Evolutionary conservation across 1,139 yeast species (phyloP).

Genomic region (Suhomyces yuchorum): DNA sequence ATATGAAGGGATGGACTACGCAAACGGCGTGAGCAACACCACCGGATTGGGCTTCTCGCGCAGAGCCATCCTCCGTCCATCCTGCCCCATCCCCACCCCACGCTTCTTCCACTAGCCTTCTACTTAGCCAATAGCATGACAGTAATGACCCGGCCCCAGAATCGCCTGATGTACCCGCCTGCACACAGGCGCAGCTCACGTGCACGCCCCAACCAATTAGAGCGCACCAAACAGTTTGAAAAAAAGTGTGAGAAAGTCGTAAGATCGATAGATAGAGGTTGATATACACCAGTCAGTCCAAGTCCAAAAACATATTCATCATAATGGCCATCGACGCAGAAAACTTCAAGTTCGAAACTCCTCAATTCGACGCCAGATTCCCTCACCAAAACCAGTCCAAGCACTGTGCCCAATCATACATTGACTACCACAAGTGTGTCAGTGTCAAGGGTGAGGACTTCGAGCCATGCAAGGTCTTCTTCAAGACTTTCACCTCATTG

Average conservation of each 20-base stretch:
- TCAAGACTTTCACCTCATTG: constrained; percentile 84
- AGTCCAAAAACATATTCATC: constrained; percentile 9
- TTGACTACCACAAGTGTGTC: constrained; percentile 97
- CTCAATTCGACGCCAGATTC: constrained; percentile 90
- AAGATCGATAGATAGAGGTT: constrained; percentile 12
- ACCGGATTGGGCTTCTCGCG: too few relatives aligned
- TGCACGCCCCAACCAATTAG: constrained; percentile 15
- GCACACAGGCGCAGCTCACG: constrained; percentile 7
- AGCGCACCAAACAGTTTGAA: constrained; percentile 14
- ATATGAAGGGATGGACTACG: constrained; percentile 19
- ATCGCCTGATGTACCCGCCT: constrained; percentile 1
- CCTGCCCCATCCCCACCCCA: neutral
- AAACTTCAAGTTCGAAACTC: constrained; percentile 66
- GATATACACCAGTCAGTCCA: constrained; percentile 2
- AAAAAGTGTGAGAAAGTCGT: constrained; percentile 16
- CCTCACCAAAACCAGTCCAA: constrained; percentile 97
- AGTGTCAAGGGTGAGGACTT: constrained; percentile 97
- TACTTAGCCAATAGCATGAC: neutral
- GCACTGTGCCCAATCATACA: constrained; percentile 97
- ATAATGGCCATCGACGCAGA: constrained; percentile 50
- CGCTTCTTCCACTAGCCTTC: neutral
- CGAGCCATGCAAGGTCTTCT: constrained; percentile 95
- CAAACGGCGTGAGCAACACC: constrained; percentile 9
- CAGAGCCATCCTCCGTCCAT: neutral
- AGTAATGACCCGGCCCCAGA: neutral